These are phyloP conservation scores for Amanita polypyramis DNA, from an alignment of 768 basidiomycete species.

Conservation along the genomic window DNA sequence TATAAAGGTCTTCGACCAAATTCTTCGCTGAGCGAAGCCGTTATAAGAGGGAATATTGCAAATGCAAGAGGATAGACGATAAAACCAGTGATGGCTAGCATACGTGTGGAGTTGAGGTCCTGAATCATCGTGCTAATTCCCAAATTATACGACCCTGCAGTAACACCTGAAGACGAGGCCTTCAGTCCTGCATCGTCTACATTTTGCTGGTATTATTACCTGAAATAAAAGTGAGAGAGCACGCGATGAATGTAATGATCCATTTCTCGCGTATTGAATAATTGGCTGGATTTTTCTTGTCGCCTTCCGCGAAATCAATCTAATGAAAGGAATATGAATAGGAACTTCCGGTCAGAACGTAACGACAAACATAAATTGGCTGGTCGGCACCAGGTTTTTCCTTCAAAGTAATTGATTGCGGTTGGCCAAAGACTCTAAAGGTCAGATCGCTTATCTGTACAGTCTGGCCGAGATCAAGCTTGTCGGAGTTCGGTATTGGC, in stretches of 20 bases:
- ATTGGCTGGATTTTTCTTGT: slow-evolving; percentile 28
- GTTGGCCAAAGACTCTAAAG: slow-evolving; percentile 10
- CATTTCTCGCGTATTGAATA: slow-evolving; percentile 22
- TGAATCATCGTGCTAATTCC: slow-evolving; percentile 48
- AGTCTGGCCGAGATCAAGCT: slow-evolving; percentile 22
- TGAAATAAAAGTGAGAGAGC: slow-evolving; percentile 33
- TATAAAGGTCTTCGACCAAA: no score
- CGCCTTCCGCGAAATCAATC: slow-evolving; percentile 14
- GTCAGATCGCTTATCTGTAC: slow-evolving; percentile 22
- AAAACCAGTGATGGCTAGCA: slow-evolving; percentile 38
- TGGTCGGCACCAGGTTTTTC: background rate
- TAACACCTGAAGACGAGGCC: no score
- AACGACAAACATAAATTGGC: background rate
- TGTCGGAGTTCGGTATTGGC: slow-evolving; percentile 19
- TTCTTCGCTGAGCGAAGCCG: no score
- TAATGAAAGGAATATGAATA: background rate
- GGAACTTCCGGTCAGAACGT: background rate
- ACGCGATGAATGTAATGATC: slow-evolving; percentile 28
- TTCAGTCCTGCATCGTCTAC: slow-evolving; percentile 29
- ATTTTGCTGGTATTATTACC: slow-evolving; percentile 20
- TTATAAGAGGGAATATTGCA: no score
- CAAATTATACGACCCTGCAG: slow-evolving; percentile 42
- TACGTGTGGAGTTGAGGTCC: slow-evolving; percentile 33
- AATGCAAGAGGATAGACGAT: no score
- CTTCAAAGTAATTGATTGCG: background rate